Evolutionary conservation across 768 basidiomycete genomes (phyloP).

Genomic region (Leccinum truebloodii): DNA sequence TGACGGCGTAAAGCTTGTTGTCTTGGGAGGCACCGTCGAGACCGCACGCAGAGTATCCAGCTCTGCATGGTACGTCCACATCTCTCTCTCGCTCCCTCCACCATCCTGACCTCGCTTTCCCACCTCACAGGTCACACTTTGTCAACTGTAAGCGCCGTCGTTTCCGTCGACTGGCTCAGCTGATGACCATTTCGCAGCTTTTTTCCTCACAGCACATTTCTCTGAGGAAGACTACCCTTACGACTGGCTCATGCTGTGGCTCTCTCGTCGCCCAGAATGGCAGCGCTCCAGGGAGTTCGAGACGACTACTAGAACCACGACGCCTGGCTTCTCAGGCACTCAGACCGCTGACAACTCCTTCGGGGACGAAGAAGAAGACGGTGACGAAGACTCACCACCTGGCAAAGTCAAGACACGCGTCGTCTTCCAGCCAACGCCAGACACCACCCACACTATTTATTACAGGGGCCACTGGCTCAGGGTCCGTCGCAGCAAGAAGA

Average conservation of each 20-base stretch:
- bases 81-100: conserved; percentile 6
- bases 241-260: conserved; percentile 91
- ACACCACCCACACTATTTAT: conserved; percentile 87
- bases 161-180: conserved; percentile 4
- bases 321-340: conserved; percentile 53
- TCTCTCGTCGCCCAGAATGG: conserved; percentile 84
- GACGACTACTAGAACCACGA: conserved; percentile 76
- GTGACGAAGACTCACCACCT: conserved; percentile 50
- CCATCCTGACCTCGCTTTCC: conserved; percentile 9
- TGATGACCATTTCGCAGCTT: conserved; percentile 43
- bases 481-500: conserved; percentile 68
- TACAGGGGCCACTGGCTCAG: conserved; percentile 85
- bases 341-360: conserved; percentile 56
- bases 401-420: conserved; percentile 77
- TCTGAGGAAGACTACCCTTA: conserved; percentile 89
- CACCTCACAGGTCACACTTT: conserved; percentile 65
- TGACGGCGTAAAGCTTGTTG: conserved; percentile 89
- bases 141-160: conserved; percentile 69
- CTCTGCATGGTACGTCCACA: conserved; percentile 65
- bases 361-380: conserved; percentile 44
- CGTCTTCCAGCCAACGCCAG: conserved; percentile 85
- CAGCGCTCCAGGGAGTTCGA: conserved; percentile 88
- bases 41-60: conserved; percentile 81
- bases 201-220: conserved; percentile 90
- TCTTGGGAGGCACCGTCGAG: conserved; percentile 85